These are phyloP conservation scores for Phytophthora agathidicida DNA, from an alignment of 352 stramenopile species.

Conservation along the genomic window DNA sequence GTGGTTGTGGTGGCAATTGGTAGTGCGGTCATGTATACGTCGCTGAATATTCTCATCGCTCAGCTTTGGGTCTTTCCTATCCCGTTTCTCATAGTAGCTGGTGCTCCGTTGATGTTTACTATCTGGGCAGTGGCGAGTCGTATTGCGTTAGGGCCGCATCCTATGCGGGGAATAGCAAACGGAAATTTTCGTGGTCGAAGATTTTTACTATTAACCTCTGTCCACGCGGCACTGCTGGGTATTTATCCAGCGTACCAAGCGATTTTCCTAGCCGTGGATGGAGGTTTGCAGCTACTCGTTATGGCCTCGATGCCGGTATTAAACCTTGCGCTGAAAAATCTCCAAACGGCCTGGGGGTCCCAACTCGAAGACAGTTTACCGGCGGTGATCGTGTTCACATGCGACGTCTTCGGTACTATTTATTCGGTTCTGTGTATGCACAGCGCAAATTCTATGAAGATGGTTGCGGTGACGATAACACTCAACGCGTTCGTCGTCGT, in stretches of 20 bases:
- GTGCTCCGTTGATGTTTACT: slow-evolving; percentile 19
- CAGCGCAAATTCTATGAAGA: slow-evolving; percentile 24
- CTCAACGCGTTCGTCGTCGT: slow-evolving; percentile 10
- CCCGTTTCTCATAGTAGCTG: slow-evolving; percentile 32
- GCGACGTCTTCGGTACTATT: slow-evolving; percentile 40
- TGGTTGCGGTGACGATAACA: slow-evolving; percentile 8
- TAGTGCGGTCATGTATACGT: not conserved
- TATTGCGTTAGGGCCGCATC: slow-evolving; percentile 8
- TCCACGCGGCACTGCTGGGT: slow-evolving; percentile 21
- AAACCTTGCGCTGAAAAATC: slow-evolving; percentile 38
- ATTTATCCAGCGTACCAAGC: slow-evolving; percentile 43
- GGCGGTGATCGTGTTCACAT: slow-evolving; percentile 32
- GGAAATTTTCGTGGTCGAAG: slow-evolving; percentile 10
- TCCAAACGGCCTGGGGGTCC: slow-evolving; percentile 24
- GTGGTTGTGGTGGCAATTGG: slow-evolving; percentile 8
- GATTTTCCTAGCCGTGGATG: slow-evolving; percentile 17
- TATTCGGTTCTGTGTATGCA: slow-evolving; percentile 37
- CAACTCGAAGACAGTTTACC: slow-evolving; percentile 28
- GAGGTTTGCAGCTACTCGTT: slow-evolving; percentile 9
- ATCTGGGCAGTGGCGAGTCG: slow-evolving; percentile 13
- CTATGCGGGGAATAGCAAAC: not conserved
- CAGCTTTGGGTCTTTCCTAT: slow-evolving; percentile 36
- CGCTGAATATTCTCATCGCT: slow-evolving; percentile 19
- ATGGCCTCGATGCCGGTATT: slow-evolving; percentile 24
- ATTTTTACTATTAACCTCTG: slow-evolving; percentile 16